phyloP scores from a whole-genome alignment of 2,329 filamentous ascomycete genomes.

The Fusarium paranaense region DNA sequence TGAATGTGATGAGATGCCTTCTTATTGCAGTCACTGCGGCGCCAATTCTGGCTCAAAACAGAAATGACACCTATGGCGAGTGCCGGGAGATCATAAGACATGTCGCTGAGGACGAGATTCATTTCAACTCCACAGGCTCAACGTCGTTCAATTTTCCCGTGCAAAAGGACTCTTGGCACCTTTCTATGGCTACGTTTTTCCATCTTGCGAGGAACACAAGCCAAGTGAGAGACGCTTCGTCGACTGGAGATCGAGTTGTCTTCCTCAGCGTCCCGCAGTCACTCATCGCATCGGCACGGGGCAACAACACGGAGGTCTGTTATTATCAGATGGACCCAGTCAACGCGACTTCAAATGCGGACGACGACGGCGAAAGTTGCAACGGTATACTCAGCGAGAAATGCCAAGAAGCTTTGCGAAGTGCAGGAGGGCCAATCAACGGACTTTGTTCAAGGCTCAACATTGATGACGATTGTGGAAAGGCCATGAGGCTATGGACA shows the following conservation, averaged over 20 bases:
- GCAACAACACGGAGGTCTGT: neutral
- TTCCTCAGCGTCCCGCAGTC: neutral
- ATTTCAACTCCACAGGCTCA: neutral
- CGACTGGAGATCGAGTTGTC: neutral
- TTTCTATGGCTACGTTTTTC: neutral
- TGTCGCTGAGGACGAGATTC: neutral
- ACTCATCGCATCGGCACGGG: neutral
- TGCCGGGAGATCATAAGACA: neutral
- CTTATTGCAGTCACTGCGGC: neutral
- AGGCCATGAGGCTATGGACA: neutral
- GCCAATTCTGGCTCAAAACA: neutral
- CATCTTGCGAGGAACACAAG: neutral
- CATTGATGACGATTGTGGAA: neutral
- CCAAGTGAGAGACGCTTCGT: neutral
- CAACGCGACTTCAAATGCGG: neutral
- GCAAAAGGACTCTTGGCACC: neutral
- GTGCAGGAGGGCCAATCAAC: neutral
- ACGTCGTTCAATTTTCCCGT: neutral
- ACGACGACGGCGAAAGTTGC: neutral
- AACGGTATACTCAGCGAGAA: neutral
- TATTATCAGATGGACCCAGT: neutral
- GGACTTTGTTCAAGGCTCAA: neutral
- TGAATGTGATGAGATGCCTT: neutral
- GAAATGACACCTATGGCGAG: neutral
- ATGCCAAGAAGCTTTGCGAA: neutral